Evolutionary conservation across 257 asterid species (phyloP).

Genomic region (Rauvolfia tetraphylla): DNA sequence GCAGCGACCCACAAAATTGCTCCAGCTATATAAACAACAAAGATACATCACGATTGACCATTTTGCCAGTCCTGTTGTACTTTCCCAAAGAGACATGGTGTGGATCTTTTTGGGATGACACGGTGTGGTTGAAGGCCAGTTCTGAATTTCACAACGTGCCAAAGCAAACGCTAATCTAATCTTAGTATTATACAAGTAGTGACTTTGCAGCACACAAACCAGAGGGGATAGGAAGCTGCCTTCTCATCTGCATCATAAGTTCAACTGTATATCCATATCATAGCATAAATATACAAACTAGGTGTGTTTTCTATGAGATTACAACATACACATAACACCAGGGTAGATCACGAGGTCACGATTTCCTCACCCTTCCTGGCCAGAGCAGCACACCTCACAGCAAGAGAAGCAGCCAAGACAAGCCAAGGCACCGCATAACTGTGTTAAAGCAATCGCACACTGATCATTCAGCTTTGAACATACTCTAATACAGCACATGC

Average conservation of each 20-base stretch:
- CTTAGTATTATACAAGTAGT: background rate
- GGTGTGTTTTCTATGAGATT: background rate
- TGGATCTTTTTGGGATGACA: background rate
- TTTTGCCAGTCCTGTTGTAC: background rate
- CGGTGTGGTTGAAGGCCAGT: no score
- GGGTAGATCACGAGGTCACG: background rate
- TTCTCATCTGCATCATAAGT: background rate
- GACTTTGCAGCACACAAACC: background rate
- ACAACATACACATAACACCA: constrained; percentile 5
- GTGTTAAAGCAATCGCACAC: constrained; percentile 58
- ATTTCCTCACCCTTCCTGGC: constrained; percentile 29
- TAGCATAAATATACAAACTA: background rate
- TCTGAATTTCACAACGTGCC: background rate
- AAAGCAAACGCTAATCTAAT: background rate
- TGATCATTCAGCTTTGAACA: constrained; percentile 73
- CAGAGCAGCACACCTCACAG: constrained; percentile 55
- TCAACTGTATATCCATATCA: background rate
- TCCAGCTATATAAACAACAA: background rate
- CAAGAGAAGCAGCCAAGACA: constrained; percentile 72
- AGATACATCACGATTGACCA: background rate
- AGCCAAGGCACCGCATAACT: constrained; percentile 60
- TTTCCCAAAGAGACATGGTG: background rate
- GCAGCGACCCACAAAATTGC: background rate
- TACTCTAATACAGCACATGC: constrained; percentile 68
- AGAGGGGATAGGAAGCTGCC: background rate